phyloP scores from a whole-genome alignment of 805 yeast species.

The Saccharomyces kudriavzevii region DNA sequence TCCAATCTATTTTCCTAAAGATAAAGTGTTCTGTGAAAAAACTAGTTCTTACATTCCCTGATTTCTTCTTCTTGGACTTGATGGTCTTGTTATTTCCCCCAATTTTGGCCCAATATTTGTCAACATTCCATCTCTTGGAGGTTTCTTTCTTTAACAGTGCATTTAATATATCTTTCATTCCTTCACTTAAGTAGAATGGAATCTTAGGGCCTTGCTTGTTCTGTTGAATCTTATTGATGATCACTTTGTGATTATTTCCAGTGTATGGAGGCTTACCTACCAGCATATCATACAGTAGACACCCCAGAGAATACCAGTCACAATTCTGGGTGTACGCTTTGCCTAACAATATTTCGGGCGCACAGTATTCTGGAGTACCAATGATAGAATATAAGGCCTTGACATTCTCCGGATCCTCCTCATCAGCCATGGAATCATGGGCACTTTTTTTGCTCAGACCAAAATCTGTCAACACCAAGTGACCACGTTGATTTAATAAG shows the following conservation, averaged over 20 bases:
- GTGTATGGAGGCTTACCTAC: constrained; percentile 87
- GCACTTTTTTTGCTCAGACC: constrained; percentile 52
- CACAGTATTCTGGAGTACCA: constrained; percentile 49
- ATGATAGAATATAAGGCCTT: constrained; percentile 33
- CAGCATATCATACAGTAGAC: constrained; percentile 68
- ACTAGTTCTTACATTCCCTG: constrained; percentile 23
- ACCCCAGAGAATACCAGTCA: constrained; percentile 91
- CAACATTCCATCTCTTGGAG: constrained; percentile 53
- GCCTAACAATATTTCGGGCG: constrained; percentile 80
- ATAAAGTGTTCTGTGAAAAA: constrained; percentile 57
- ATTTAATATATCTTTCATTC: constrained; percentile 67
- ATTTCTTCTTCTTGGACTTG: constrained; percentile 20
- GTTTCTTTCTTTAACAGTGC: constrained; percentile 66
- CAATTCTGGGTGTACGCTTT: constrained; percentile 69
- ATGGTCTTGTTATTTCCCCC: constrained; percentile 3
- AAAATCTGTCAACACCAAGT: constrained; percentile 75
- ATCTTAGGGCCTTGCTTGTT: constrained; percentile 47
- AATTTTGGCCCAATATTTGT: constrained; percentile 39
- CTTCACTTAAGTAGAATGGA: constrained; percentile 71
- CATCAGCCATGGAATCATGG: constrained; percentile 1
- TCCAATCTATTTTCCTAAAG: constrained; percentile 73
- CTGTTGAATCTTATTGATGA: constrained; percentile 64
- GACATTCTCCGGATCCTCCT: constrained; percentile 23
- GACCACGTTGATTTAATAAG: constrained; percentile 61
- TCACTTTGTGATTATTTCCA: constrained; percentile 68